phyloP scores from a whole-genome alignment of 2,329 filamentous ascomycete genomes.

The Zymoseptoria pseudotritici region DNA sequence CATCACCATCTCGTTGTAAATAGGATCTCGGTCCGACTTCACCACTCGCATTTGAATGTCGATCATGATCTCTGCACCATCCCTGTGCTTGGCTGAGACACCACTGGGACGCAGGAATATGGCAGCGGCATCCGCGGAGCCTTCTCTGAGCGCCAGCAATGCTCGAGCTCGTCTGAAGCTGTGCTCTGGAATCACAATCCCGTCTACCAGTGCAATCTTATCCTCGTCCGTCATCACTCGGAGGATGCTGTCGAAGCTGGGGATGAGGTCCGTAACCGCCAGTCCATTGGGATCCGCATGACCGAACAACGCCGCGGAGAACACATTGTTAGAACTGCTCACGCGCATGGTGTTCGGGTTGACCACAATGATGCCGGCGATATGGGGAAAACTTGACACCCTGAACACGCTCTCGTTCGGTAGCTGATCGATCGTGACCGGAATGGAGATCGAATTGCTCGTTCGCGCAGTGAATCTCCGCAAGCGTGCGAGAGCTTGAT shows the following conservation, averaged over 20 bases:
- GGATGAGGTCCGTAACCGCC: constrained; percentile 71
- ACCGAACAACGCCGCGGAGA: constrained; percentile 86
- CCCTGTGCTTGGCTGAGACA: constrained; percentile 75
- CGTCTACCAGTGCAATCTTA: constrained; percentile 72
- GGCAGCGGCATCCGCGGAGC: constrained; percentile 64
- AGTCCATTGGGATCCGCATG: constrained; percentile 76
- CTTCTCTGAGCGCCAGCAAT: constrained; percentile 74
- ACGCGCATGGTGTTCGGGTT: constrained; percentile 71
- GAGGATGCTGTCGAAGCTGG: constrained; percentile 78
- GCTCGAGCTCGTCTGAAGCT: constrained; percentile 87
- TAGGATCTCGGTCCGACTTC: constrained; percentile 66
- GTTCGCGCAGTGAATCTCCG: constrained; percentile 83
- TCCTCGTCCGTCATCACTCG: constrained; percentile 80
- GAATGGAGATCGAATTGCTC: constrained; percentile 69
- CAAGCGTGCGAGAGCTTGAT: constrained; percentile 62
- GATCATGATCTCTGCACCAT: constrained; percentile 85
- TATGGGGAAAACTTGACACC: constrained; percentile 91
- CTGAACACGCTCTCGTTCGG: constrained; percentile 64
- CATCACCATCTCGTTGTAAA: constrained; percentile 56
- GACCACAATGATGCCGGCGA: constrained; percentile 91
- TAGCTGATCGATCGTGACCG: constrained; percentile 70
- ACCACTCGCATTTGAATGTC: constrained; percentile 96
- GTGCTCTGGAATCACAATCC: constrained; percentile 94
- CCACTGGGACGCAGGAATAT: constrained; percentile 80
- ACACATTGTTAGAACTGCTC: constrained; percentile 89